These are phyloP conservation scores for Dothistroma septosporum DNA, from an alignment of 2,329 filamentous ascomycete species.

Conservation along the genomic window DNA sequence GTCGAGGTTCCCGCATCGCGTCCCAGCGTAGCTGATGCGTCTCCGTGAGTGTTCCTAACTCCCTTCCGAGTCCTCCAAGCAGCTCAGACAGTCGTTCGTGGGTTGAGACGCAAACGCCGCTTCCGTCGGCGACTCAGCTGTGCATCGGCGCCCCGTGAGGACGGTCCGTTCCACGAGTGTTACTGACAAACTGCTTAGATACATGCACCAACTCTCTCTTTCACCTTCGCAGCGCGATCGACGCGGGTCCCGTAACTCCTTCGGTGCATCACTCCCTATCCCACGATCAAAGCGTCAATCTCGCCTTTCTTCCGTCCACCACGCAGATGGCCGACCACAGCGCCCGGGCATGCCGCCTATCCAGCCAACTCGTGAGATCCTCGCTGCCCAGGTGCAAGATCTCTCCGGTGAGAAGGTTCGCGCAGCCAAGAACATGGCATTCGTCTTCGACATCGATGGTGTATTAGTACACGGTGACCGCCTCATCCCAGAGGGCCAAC, in stretches of 20 bases:
- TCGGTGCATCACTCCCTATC: constrained; percentile 68
- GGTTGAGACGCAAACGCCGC: neutral
- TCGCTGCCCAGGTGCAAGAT: constrained; percentile 67
- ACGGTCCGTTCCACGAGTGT: neutral
- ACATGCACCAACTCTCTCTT: constrained; percentile 70
- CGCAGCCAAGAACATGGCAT: constrained; percentile 73
- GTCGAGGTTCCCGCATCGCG: constrained; percentile 68
- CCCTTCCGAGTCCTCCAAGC: neutral
- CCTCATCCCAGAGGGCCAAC: constrained; percentile 63
- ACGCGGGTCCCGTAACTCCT: constrained; percentile 69
- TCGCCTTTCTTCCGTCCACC: constrained; percentile 60
- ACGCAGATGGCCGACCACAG: constrained; percentile 42
- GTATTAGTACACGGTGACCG: constrained; percentile 70
- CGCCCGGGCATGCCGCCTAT: constrained; percentile 57
- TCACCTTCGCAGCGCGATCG: constrained; percentile 65
- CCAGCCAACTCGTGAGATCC: constrained; percentile 61
- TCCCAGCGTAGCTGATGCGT: constrained; percentile 64
- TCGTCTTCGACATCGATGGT: constrained; percentile 75
- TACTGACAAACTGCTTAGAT: constrained; percentile 29
- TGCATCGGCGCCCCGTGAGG: neutral
- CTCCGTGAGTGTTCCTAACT: constrained; percentile 35
- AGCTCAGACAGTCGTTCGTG: neutral
- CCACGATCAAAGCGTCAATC: constrained; percentile 66
- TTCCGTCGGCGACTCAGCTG: neutral
- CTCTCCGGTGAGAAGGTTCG: constrained; percentile 62